Evolutionary conservation across 768 basidiomycete species (phyloP).

Genomic region (Hericium alpestre): DNA sequence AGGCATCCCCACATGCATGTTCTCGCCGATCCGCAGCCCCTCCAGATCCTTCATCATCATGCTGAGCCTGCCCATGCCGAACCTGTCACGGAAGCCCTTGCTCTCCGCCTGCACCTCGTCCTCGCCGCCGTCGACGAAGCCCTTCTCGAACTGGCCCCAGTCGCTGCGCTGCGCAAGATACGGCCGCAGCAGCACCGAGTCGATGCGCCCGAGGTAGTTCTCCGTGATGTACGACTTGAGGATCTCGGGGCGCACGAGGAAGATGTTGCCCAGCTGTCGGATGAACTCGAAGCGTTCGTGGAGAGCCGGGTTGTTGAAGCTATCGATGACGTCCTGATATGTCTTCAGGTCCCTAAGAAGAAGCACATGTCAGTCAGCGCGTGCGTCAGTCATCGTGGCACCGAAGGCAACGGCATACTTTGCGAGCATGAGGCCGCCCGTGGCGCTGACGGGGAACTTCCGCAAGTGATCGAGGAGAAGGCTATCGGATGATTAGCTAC

Average conservation of each 20-base stretch:
- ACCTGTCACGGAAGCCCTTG: conserved; percentile 45
- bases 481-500: conserved; percentile 28
- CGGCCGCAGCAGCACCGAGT: conserved; percentile 74
- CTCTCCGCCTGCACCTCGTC: conserved; percentile 32
- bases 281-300: conserved; percentile 97
- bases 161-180: conserved; percentile 87
- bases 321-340: conserved; percentile 83
- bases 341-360: conserved; percentile 78
- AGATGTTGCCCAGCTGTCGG: conserved; percentile 92
- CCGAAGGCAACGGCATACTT: conserved; percentile 47
- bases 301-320: conserved; percentile 75
- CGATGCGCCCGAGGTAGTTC: conserved; percentile 86
- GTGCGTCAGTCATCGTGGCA: neutral
- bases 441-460: conserved; percentile 94
- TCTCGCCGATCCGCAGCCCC: conserved; percentile 47
- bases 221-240: conserved; percentile 93
- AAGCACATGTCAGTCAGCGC: neutral
- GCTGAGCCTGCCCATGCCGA: conserved; percentile 62
- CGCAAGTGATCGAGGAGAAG: conserved; percentile 88
- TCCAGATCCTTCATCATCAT: conserved; percentile 86
- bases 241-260: conserved; percentile 92
- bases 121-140: conserved; percentile 51
- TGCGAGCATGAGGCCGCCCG: conserved; percentile 94
- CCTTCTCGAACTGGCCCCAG: conserved; percentile 78
- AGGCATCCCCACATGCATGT: conserved; percentile 43